Conservation (phyloP, 2,329 filamentous ascomycete species). For the Paecilomyces sp. region DNA sequence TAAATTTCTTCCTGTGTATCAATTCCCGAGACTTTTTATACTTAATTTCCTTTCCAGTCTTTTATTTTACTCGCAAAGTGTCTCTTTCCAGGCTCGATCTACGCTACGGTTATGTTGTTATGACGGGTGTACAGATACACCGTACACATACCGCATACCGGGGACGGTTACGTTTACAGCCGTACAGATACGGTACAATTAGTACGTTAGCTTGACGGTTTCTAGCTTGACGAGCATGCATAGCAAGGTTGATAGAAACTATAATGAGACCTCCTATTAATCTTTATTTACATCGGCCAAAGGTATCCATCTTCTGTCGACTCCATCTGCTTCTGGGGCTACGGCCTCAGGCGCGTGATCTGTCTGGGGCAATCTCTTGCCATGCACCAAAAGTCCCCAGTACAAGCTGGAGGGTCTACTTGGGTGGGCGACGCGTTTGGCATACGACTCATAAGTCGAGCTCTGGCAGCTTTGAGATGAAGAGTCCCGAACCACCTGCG, state of each 20-base stretch:
- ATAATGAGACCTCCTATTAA: background rate
- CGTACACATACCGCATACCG: background rate
- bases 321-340: background rate
- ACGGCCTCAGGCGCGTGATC: background rate
- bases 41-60: background rate
- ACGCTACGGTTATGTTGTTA: background rate
- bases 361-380: background rate
- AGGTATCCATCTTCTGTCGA: background rate
- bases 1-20: background rate
- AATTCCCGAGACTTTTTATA: background rate
- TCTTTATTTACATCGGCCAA: background rate
- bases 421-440: background rate
- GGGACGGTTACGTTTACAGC: background rate
- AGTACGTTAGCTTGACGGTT: background rate
- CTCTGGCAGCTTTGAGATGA: background rate
- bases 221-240: background rate
- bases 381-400: background rate
- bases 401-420: background rate
- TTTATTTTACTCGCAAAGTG: background rate
- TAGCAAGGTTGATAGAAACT: background rate
- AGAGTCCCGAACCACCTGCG: background rate
- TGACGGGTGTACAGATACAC: background rate
- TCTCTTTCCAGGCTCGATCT: background rate
- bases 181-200: background rate
- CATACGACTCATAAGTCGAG: background rate